Evolutionary conservation across 345 rosid genomes (phyloP), one percentile per base, ranked within the genome.

Genomic region (Cardiospermum halicacabum): DNA sequence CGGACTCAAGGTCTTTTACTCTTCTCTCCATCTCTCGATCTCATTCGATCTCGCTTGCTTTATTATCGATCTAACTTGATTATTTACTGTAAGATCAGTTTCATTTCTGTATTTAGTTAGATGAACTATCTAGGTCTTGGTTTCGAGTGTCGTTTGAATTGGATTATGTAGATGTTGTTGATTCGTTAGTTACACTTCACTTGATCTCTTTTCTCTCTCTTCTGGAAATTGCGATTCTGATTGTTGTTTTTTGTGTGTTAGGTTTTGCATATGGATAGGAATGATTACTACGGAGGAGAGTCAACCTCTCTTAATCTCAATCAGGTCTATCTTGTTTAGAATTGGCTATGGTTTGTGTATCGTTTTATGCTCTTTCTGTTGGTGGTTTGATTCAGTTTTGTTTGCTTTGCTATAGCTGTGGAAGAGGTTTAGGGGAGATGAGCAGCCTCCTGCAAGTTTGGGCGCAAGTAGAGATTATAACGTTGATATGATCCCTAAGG

Each of bases 401-500:
- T 36, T 65, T 25, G 39, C n/a, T 34, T 34, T 34, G 39, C 39
- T 34, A 26, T 81, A 95, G 99, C 93, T 95, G 19, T 95, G 97
- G 99, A 86, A 82, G 82, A 91, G 83, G 81, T 94, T 94, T 70
- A 87, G 78, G 80, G 93, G 91, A 74, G 77, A 77, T 69, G 99
- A 95, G 53, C 82, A 83, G 59, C 96, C 99, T 72, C 97, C 99
- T 15, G 81, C 89, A 40, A 83, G 86, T 77, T 78, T 95, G 81
- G 99, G 99, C 45, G 78, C 96, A 55, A 91, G 96, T 71, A 82
- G 96, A 80, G 99, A 95, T 67, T 95, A 91, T 74, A 95, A 91
- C 74, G 97, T 91, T 65, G 99, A 95, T 73, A 91, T 95, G 99
- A 74, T 91, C 77, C 99, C 99, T 12, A 95, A 95, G 90, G 99